Percentiles rank a stretch among this genome's conserved stretches.
phyloP scores from a whole-genome alignment of 345 rosid species.

The Stellera chamaejasme region DNA sequence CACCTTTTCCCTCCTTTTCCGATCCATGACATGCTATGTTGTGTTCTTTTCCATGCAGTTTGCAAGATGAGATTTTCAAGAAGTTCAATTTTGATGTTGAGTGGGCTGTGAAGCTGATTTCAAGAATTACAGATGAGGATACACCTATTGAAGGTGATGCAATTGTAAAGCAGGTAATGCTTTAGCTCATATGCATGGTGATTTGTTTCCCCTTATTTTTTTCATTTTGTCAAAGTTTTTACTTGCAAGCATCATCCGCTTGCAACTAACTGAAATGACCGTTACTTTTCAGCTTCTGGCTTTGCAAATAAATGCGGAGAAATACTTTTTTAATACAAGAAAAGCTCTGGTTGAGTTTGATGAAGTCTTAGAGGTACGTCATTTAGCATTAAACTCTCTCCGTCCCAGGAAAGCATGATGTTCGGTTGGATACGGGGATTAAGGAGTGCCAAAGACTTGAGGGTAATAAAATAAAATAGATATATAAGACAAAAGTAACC shows the following conservation, averaged over 20 bases:
- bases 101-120: constrained; percentile 88
- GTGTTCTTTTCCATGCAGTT: constrained; percentile 33
- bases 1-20: not conserved
- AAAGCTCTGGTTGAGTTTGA: constrained; percentile 95
- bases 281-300: constrained; percentile 59
- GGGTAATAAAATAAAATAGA: too few relatives aligned
- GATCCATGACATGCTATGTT: not conserved
- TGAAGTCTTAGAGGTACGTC: constrained; percentile 85
- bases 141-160: constrained; percentile 84
- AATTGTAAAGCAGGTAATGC: constrained; percentile 75
- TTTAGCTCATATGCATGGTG: constrained; percentile 11
- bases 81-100: constrained; percentile 89
- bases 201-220: constrained; percentile 5
- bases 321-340: constrained; percentile 82
- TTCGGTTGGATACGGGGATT: too few relatives aligned
- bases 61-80: constrained; percentile 98
- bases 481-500: too few relatives aligned
- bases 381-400: not conserved
- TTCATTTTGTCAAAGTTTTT: not conserved
- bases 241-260: not conserved
- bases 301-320: constrained; percentile 87
- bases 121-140: constrained; percentile 78
- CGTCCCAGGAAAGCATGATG: too few relatives aligned
- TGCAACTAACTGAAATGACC: constrained; percentile 17
- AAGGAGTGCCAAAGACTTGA: too few relatives aligned